Base-by-base conservation (phyloP, 2,329 filamentous ascomycete species). In the Cladophialophora bantiana region DNA sequence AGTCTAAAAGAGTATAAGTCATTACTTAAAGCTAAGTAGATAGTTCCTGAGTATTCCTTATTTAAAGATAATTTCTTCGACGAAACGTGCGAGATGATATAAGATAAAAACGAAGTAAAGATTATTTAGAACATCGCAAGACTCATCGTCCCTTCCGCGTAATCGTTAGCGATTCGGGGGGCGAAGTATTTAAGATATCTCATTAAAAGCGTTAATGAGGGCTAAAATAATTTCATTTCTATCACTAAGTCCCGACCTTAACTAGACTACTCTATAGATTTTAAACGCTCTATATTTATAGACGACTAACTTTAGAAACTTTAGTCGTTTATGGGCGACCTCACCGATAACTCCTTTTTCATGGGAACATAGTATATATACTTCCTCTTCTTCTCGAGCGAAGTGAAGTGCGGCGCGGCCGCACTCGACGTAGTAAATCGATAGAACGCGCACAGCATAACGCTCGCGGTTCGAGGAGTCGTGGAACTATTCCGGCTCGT, bases 381-480 rank as follows among this genome's bases (percentile, higher is more conserved):
- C 74, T 84, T 86, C 68, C 82, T 81, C 1, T 85, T 84, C 68
- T 74, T 85, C 0, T 79, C 79, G 0, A 82, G 78, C 71, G 80
- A 85, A 71, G 81, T 84, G 0, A 83, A 84, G 72, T 82, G 78
- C 66, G 77, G 80, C 53, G 72, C 74, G 31, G 74, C 69, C 32
- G 75, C 71, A 0, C 79, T 71, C 67, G 73, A 76, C 38, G 68
- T 74, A 45, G 73, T 76, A 18, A 70, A 76, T 64, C 70, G 72
- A 67, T 75, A 74, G 60, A 74, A 74, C 48, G 73, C 71, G 9
- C 70, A 76, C 58, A 75, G 73, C 60, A 73, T 71, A 62, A 76
- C 70, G 10, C 13, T 74, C 32, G 80, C 80, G 1, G 76, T 78
- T 52, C 76, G 78, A 64, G 79, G 55, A 26, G 61, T 73, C 60